Evolutionary conservation across 2,329 filamentous ascomycete species (phyloP), one percentile per base, ranked within the genome.

Genomic region (Cladophialophora immunda): DNA sequence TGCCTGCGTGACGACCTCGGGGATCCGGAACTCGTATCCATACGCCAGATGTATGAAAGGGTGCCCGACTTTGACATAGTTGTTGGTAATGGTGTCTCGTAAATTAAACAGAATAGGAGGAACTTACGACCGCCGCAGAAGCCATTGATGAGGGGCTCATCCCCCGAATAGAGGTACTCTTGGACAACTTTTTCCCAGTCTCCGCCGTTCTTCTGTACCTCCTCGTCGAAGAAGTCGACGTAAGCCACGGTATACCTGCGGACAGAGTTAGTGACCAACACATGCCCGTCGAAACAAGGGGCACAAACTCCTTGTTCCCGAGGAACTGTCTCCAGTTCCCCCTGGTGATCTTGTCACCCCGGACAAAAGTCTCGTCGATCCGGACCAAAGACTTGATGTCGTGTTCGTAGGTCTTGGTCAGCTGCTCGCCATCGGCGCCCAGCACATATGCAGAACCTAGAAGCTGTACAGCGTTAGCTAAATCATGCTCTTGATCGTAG

Each of bases 41-140:
- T 68, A 68, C 3, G 55, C 55, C 11, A 68, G 65, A 30, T 68
- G 65, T 19, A 68, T 68, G 50, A 92, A 75, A 92, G 94, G 64
- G 80, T 85, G 73, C 27, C 17, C 64, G 56, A 60, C 64, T 68
- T 50, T 22, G n/a, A n/a, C n/a, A n/a, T n/a, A n/a, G n/a, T n/a
- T n/a, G n/a, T n/a, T n/a, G n/a, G n/a, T n/a, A n/a, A n/a, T n/a
- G n/a, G n/a, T n/a, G n/a, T n/a, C n/a, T n/a, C n/a, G n/a, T n/a
- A n/a, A n/a, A n/a, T n/a, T 11, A 34, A 5, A 34, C 4, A 34
- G 52, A 9, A 15, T 4, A 22, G 30, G 13, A 19, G 27, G 27
- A 34, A 68, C 65, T 57, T 65, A 68, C 65, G 36, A 11, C 65
- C 65, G 17, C 65, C 65, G 41, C 55, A 64, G 30, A 66, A 64